Conservation (phyloP, 768 basidiomycete species). For the Kwoniella mangroviensis region DNA sequence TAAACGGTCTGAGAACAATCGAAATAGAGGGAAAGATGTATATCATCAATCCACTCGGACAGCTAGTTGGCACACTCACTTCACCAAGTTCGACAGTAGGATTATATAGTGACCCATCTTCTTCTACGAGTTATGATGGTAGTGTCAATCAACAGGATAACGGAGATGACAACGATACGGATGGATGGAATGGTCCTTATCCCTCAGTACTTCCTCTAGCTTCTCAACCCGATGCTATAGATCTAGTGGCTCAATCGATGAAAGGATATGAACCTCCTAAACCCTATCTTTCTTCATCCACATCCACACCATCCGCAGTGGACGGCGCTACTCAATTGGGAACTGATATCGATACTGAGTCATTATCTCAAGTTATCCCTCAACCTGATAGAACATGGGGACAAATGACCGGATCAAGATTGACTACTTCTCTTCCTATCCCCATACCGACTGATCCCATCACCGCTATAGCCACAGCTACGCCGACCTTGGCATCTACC, state of each 20-base stretch:
- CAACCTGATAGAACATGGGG: conserved; percentile 13
- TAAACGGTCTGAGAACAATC: conserved; percentile 2
- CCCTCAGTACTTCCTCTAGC: not conserved
- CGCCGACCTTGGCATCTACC: not conserved
- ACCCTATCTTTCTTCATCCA: not conserved
- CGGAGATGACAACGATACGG: not conserved
- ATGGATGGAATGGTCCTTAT: conserved; percentile 11
- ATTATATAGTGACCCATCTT: conserved; percentile 3
- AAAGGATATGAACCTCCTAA: conserved; percentile 9
- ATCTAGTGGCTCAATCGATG: conserved; percentile 10
- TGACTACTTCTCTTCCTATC: conserved; percentile 11
- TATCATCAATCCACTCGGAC: conserved; percentile 25
- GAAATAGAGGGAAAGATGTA: conserved; percentile 23
- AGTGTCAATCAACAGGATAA: not conserved
- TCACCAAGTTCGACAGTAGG: conserved; percentile 10
- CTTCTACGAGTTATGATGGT: not conserved
- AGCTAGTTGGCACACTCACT: conserved; percentile 19
- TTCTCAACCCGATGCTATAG: conserved; percentile 14
- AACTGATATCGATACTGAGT: no score
- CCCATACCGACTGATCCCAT: not conserved
- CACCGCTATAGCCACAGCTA: conserved; percentile 8
- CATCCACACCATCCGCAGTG: not conserved
- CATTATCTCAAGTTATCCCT: not conserved
- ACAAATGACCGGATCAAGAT: conserved; percentile 18
- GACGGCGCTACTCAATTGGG: not conserved